Percentiles rank a stretch among this genome's conserved stretches.
These are phyloP conservation scores for Hibiscus syriacus DNA, from an alignment of 345 rosid genomes.

Conservation along the genomic window DNA sequence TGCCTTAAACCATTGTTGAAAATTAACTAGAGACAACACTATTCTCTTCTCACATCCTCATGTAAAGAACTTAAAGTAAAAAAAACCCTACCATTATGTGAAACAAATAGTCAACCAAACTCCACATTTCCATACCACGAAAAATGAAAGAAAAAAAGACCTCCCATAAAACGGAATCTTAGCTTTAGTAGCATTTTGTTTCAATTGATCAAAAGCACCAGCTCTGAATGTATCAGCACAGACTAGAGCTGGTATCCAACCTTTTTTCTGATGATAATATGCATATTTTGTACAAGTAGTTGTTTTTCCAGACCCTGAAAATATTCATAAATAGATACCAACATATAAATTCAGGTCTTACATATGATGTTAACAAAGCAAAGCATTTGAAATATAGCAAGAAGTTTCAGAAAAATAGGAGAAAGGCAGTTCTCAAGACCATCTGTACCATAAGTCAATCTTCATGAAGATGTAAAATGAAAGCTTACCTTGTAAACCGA, in stretches of 20 bases:
- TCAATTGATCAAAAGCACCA: too few relatives aligned
- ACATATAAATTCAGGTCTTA: too few relatives aligned
- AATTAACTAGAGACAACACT: too few relatives aligned
- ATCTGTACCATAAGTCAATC: not conserved
- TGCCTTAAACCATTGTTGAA: too few relatives aligned
- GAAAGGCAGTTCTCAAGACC: not conserved
- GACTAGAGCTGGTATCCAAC: too few relatives aligned
- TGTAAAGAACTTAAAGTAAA: too few relatives aligned
- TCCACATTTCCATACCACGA: not conserved
- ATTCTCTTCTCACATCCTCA: too few relatives aligned
- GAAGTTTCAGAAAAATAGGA: not conserved
- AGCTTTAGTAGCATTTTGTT: too few relatives aligned
- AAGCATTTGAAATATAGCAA: not conserved
- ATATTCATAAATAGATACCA: not conserved
- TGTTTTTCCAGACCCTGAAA: slow-evolving; percentile 57
- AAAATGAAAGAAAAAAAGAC: slow-evolving; percentile 9
- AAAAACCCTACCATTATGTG: too few relatives aligned
- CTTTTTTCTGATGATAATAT: slow-evolving; percentile 48
- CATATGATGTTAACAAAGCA: not conserved
- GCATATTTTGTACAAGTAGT: slow-evolving; percentile 57
- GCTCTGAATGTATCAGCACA: too few relatives aligned
- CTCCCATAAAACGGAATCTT: slow-evolving; percentile 63
- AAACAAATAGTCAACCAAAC: too few relatives aligned
- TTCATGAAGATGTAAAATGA: not conserved
- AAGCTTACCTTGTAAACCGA: slow-evolving; percentile 74